Conservation (phyloP, 306 rosid species). For the Pyrus pyrifolia region DNA sequence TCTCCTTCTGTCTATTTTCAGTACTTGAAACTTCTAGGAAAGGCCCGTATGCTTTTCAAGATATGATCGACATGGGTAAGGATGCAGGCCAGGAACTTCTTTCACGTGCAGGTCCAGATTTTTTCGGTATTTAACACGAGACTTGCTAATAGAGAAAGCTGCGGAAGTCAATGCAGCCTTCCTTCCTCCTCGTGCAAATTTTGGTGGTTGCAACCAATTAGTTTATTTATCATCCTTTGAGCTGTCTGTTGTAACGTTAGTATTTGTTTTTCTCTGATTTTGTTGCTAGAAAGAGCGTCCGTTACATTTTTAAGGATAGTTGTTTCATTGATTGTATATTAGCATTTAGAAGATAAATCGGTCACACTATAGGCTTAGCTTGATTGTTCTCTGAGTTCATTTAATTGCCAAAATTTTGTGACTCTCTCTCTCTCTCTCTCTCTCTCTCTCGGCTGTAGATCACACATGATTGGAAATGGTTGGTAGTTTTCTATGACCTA, state of each 20-base stretch:
- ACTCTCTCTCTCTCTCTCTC: neutral
- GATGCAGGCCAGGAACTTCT: constrained; percentile 91
- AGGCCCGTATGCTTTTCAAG: constrained; percentile 55
- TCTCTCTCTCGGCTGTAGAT: neutral
- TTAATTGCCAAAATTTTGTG: neutral
- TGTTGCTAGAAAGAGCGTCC: neutral
- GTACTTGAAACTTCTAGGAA: constrained; percentile 77
- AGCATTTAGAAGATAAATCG: constrained; percentile 10
- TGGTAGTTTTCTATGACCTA: neutral
- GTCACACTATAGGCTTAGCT: neutral
- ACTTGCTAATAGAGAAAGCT: neutral
- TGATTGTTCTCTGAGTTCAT: neutral
- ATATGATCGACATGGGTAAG: constrained; percentile 72
- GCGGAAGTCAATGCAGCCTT: neutral
- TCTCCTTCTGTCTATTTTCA: constrained; percentile 16
- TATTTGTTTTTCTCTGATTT: neutral
- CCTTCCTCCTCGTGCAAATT: neutral
- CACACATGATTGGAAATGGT: neutral
- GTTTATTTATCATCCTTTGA: neutral
- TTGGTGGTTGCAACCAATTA: constrained; percentile 5
- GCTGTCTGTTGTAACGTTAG: neutral
- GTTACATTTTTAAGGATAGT: neutral
- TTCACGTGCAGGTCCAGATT: constrained; percentile 70
- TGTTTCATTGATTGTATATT: constrained; percentile 5
- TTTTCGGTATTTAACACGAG: constrained; percentile 43